These are phyloP conservation scores for Scenedesmus sp. DNA, from an alignment of 163 green algal species.

Conservation along the genomic window DNA sequence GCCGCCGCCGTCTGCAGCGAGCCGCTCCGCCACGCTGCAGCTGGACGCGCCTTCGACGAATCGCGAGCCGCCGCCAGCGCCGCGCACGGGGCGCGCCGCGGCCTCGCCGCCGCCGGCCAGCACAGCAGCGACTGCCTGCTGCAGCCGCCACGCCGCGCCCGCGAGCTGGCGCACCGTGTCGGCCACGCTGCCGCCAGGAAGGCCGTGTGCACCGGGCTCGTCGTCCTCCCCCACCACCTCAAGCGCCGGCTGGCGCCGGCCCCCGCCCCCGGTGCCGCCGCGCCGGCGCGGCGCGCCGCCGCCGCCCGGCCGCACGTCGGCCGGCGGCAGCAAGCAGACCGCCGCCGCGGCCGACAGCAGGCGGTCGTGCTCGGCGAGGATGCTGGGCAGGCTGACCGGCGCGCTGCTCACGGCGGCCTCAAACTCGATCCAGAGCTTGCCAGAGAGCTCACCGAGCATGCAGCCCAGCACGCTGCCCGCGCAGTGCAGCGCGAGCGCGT, in stretches of 20 bases:
- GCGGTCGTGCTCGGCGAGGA: conserved; percentile 11
- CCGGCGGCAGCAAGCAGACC: conserved; percentile 29
- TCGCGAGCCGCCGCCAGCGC: neutral
- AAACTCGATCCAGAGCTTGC: conserved; percentile 22
- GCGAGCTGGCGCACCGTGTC: neutral
- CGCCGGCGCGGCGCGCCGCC: neutral
- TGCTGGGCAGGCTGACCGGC: conserved; percentile 10
- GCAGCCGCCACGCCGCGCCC: conserved; percentile 20
- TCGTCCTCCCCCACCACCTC: too few species aligned
- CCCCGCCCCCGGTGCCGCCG: neutral
- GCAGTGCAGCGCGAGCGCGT: conserved; percentile 7
- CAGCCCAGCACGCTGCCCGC: neutral
- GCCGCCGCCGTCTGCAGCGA: neutral
- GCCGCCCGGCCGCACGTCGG: neutral
- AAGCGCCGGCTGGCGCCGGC: neutral
- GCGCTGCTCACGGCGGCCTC: neutral
- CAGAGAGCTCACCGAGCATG: conserved; percentile 28
- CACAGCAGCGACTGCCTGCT: conserved; percentile 29
- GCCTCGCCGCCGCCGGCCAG: neutral
- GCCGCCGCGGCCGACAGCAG: conserved; percentile 28
- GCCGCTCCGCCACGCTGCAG: neutral
- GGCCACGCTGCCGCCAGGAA: neutral
- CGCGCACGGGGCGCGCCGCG: too few species aligned
- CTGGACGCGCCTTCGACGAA: neutral
- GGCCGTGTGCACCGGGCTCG: neutral